Base-by-base conservation (phyloP, 139 green algal species). In the Monoraphidium neglectum region DNA sequence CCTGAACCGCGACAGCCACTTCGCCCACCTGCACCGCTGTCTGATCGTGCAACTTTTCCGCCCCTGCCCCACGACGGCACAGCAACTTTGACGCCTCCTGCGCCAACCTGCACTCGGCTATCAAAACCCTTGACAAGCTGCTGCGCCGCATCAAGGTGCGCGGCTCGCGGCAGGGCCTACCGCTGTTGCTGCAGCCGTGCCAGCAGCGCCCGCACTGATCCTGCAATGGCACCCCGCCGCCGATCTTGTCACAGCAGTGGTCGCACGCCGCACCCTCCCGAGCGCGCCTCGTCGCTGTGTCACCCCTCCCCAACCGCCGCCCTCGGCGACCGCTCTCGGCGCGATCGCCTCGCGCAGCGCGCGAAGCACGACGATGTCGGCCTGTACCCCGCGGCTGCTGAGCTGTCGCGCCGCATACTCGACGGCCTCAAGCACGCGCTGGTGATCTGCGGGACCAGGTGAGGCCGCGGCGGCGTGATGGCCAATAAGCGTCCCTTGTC, bases 101-200 rank as follows among this genome's bases (percentile, higher is more conserved):
- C 56, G 53, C 75, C 12, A 77, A 87, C 71, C 68, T 87, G 43
- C 77, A 82, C n/a, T 71, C 72, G 43, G 85, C 85, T 16, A 87
- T 90, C 30, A 87, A 87, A 67, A 87, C 87, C 70, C 82, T 90
- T 35, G 85, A 90, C 61, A 86, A 86, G 56, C 63, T 90, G 23
- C 74, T 84, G 12, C 70, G 85, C 4, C 47, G 73, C 10, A 56
- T 79, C 63, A 79, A 79, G 53, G 73, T 79, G 60, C 5, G 65
- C 38, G n/a, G n/a, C 21, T 37, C 13, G 28, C 57, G 6, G 57
- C 28, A 10, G 57, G 57, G 26, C n/a, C 10, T 37, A 30, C 32
- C 46, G 6, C 12, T 67, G 69, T 54, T 30, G 12, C 4, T 76
- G 51, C 66, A 47, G 6, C 53, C 10, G 36, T 30, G 32, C 21